Conservation (phyloP, 306 rosid genomes). For the Pterocarpus macrocarpus region DNA sequence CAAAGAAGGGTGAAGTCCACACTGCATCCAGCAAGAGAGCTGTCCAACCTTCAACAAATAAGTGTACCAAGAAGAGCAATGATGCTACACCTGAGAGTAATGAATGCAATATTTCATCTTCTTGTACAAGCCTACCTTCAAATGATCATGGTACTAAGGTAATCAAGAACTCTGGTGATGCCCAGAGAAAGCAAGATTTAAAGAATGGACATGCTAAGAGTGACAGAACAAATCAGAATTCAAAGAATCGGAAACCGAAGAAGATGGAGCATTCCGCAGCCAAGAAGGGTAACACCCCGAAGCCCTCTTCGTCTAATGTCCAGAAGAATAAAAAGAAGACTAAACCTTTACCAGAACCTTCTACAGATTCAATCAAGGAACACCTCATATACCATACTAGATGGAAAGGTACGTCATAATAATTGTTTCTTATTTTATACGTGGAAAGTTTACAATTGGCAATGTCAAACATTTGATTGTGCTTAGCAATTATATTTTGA, state of each 20-base stretch:
- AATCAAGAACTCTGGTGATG: neutral
- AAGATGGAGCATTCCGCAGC: neutral
- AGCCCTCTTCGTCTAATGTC: neutral
- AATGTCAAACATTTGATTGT: neutral
- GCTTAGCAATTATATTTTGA: neutral
- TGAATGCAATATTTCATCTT: neutral
- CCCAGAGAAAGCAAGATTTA: neutral
- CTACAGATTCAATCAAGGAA: neutral
- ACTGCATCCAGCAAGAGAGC: neutral
- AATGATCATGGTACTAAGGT: neutral
- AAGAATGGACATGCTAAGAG: neutral
- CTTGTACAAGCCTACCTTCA: neutral
- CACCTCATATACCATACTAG: neutral
- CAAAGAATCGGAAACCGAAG: neutral
- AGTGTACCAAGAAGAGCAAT: neutral
- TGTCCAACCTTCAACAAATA: neutral
- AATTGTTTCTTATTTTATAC: neutral
- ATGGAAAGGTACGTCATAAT: conserved; percentile 5
- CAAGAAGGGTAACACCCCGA: neutral
- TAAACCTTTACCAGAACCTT: neutral
- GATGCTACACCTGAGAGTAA: too few species aligned
- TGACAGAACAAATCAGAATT: neutral
- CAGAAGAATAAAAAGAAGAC: conserved; percentile 7
- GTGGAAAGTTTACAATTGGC: neutral
- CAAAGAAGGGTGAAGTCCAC: neutral